These are phyloP conservation scores for Puccinia horiana DNA, from an alignment of 1,284 basidiomycete genomes.

Conservation along the genomic window DNA sequence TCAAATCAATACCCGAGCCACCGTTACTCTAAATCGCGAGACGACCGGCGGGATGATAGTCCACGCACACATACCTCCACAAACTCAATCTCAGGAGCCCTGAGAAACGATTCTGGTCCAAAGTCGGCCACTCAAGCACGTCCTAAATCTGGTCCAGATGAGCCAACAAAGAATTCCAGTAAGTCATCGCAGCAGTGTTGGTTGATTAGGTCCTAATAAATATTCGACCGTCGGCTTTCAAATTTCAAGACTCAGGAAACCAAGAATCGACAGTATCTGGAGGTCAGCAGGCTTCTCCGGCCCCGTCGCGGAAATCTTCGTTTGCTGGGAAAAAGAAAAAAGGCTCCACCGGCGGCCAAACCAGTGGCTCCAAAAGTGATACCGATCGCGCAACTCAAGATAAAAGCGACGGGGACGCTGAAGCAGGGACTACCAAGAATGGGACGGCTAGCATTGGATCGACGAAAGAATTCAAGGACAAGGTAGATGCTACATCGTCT, in stretches of 20 bases:
- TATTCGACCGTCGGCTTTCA: background rate
- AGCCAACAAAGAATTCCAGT: constrained; percentile 11
- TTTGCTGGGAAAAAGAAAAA: constrained; percentile 39
- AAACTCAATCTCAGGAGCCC: constrained; percentile 10
- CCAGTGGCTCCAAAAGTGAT: constrained; percentile 27
- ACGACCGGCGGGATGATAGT: constrained; percentile 9
- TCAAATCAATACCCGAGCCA: constrained; percentile 11
- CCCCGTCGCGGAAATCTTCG: constrained; percentile 39
- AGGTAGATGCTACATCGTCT: background rate
- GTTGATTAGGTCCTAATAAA: background rate
- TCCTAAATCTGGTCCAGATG: background rate
- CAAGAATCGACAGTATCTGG: background rate
- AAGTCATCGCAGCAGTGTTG: background rate
- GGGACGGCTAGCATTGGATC: background rate
- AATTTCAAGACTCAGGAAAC: constrained; percentile 10
- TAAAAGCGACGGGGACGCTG: constrained; percentile 22
- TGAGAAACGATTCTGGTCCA: background rate
- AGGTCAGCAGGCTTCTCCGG: constrained; percentile 4
- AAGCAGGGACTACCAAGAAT: background rate
- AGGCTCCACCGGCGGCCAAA: background rate
- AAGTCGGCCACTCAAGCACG: constrained; percentile 16
- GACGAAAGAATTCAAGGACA: constrained; percentile 1
- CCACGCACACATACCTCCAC: background rate
- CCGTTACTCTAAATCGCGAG: constrained; percentile 28
- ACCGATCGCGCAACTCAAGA: constrained; percentile 7